phyloP scores from a whole-genome alignment of 306 rosid species.

The Medicago truncatula region MtrunA17r5.0-ANR NC_053042.1:10007001-10007500 shows the following conservation, averaged over 20 bases:
- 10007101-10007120: no score
- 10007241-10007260: not conserved
- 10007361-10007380: not conserved
- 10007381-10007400: slow-evolving; percentile 5
- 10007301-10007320: not conserved
- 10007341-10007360: not conserved
- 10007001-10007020: no score
- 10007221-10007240: not conserved
- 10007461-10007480: not conserved
- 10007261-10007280: not conserved
- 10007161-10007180: no score
- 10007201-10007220: not conserved
- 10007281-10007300: not conserved
- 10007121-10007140: no score
- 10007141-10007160: no score
- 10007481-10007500: not conserved
- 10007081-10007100: no score
- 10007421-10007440: not conserved
- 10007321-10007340: not conserved
- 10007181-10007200: not conserved
- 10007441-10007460: not conserved
- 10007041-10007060: no score
- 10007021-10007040: no score
- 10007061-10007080: no score
- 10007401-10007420: slow-evolving; percentile 17